A percentile compares a stretch with the other conserved stretches of the same genome.
These are phyloP conservation scores for Globisporangium paroecandrum DNA, from an alignment of 352 stramenopile genomes.

Conservation along the genomic window DNA sequence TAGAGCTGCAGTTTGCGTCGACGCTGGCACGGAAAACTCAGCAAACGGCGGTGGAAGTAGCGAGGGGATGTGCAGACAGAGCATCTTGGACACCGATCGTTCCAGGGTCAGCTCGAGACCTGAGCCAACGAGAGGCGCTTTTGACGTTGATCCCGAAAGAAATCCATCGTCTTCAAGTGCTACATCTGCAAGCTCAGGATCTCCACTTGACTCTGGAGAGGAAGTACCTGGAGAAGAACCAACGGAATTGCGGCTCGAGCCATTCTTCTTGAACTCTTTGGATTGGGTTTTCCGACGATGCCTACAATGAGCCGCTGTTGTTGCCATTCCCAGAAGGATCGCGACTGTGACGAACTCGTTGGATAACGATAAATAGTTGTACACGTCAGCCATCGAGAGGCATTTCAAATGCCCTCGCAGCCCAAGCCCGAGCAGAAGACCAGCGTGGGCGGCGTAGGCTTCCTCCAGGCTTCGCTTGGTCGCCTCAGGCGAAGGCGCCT, in stretches of 20 bases:
- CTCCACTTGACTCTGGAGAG: neutral
- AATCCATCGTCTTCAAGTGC: constrained; percentile 19
- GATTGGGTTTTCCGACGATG: constrained; percentile 26
- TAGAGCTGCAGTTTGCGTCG: constrained; percentile 94
- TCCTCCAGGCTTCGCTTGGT: constrained; percentile 62
- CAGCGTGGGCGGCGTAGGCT: constrained; percentile 89
- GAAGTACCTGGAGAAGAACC: neutral
- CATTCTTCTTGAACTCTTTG: constrained; percentile 1
- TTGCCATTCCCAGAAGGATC: constrained; percentile 96
- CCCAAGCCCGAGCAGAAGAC: constrained; percentile 95
- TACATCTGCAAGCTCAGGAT: constrained; percentile 9
- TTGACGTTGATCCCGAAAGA: constrained; percentile 15
- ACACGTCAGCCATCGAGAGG: constrained; percentile 97
- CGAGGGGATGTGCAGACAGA: constrained; percentile 97
- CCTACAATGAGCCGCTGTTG: constrained; percentile 89
- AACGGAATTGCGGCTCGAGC: neutral
- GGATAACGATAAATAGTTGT: constrained; percentile 96
- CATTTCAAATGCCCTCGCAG: constrained; percentile 92
- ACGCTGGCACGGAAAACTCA: constrained; percentile 94
- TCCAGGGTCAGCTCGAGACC: constrained; percentile 66
- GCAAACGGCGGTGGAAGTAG: constrained; percentile 93
- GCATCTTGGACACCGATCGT: constrained; percentile 95
- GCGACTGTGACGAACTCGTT: constrained; percentile 96
- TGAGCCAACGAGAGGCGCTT: constrained; percentile 35
- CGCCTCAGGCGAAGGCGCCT: constrained; percentile 16